Conservation (phyloP, 179 eudicot genomes). For the Actinidia arguta region DNA sequence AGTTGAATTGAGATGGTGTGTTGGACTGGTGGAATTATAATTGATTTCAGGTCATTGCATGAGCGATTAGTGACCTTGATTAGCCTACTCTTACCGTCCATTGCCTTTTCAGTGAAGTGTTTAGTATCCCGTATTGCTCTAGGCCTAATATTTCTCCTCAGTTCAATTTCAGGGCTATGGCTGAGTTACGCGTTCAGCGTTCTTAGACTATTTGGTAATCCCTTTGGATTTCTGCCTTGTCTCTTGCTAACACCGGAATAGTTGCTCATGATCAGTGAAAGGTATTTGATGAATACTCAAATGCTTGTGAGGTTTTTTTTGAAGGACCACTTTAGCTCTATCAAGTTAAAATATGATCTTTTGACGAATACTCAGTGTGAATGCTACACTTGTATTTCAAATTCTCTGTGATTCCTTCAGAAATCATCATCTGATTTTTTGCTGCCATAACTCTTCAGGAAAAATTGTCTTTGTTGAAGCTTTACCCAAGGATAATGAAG, state of each 20-base stretch:
- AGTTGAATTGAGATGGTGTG: conserved; percentile 95
- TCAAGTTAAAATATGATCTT: conserved; percentile 26
- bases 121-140: conserved; percentile 8
- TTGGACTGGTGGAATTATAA: conserved; percentile 92
- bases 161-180: conserved; percentile 80
- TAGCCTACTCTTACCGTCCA: neutral
- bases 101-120: neutral
- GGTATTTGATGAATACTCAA: conserved; percentile 46
- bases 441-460: conserved; percentile 54
- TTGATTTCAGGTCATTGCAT: conserved; percentile 84
- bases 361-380: conserved; percentile 72
- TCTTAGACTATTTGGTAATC: conserved; percentile 94
- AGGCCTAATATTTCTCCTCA: conserved; percentile 32
- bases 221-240: conserved; percentile 93
- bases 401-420: conserved; percentile 11
- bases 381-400: conserved; percentile 3
- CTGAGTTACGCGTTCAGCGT: conserved; percentile 90
- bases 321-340: neutral
- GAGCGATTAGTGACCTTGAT: conserved; percentile 20
- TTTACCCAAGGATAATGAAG: conserved; percentile 90
- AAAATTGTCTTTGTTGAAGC: conserved; percentile 98
- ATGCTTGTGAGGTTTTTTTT: neutral
- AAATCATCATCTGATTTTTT: conserved; percentile 17
- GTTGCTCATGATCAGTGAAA: conserved; percentile 95
- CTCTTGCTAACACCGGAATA: conserved; percentile 94